phyloP scores from a whole-genome alignment of 805 yeast species.

The Saturnispora sanitii region DNA sequence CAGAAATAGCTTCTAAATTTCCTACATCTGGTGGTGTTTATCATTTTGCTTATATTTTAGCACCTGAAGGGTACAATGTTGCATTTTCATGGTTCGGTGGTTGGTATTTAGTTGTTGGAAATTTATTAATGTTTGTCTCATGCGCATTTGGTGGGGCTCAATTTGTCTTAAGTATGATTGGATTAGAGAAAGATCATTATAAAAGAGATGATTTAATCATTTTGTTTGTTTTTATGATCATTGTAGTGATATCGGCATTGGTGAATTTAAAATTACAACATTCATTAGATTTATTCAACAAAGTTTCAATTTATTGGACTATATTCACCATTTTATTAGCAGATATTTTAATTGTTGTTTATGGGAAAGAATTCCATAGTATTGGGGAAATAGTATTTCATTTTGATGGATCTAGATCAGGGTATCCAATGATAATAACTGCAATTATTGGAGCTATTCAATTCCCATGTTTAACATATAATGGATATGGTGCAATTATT shows the following conservation, averaged over 20 bases:
- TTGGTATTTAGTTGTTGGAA: conserved; percentile 64
- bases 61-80: conserved; percentile 46
- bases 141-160: conserved; percentile 71
- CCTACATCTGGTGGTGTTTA: conserved; percentile 73
- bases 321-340: conserved; percentile 59
- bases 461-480: conserved; percentile 68
- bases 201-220: conserved; percentile 48
- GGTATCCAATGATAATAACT: conserved; percentile 65
- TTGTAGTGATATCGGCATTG: conserved; percentile 51
- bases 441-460: conserved; percentile 75
- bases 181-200: conserved; percentile 49
- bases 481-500: conserved; percentile 75
- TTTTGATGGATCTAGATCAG: conserved; percentile 64
- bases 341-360: conserved; percentile 51
- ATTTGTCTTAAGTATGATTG: conserved; percentile 56
- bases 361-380: conserved; percentile 49
- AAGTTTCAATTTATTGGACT: conserved; percentile 67
- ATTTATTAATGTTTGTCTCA: conserved; percentile 68
- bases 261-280: conserved; percentile 53
- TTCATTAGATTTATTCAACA: conserved; percentile 53
- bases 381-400: conserved; percentile 49
- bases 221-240: conserved; percentile 43
- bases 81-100: conserved; percentile 70
- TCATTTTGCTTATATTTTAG: conserved; percentile 65
- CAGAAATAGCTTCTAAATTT: conserved; percentile 69